phyloP scores from a whole-genome alignment of 2,329 filamentous ascomycete species.

The Sporothrix euskadiensis region DNA sequence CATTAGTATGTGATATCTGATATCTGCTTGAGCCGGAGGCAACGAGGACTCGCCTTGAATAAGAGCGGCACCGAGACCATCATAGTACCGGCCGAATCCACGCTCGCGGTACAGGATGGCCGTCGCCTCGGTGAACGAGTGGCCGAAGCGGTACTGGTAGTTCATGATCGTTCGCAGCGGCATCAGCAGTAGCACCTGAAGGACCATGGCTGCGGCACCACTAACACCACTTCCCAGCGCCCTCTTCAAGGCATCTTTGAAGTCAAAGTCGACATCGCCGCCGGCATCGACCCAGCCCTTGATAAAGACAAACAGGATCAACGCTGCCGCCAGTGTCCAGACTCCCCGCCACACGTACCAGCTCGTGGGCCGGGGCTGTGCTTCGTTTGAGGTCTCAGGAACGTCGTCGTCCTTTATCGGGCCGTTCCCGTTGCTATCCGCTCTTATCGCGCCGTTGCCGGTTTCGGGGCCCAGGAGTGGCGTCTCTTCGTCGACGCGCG shows the following conservation, averaged over 20 bases:
- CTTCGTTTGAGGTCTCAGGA: neutral
- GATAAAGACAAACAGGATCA: slow-evolving; percentile 44
- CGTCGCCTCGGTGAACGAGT: slow-evolving; percentile 44
- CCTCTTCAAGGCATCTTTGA: slow-evolving; percentile 46
- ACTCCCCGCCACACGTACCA: slow-evolving; percentile 41
- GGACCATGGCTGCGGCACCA: slow-evolving; percentile 51
- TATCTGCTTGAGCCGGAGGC: neutral
- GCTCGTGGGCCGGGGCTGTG: slow-evolving; percentile 4
- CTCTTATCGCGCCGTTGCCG: neutral
- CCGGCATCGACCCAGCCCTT: slow-evolving; percentile 50
- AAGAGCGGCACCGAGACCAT: slow-evolving; percentile 48
- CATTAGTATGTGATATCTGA: neutral
- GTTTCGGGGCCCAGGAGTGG: slow-evolving; percentile 24
- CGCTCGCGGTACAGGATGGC: slow-evolving; percentile 46
- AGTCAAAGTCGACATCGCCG: slow-evolving; percentile 48
- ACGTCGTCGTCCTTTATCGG: slow-evolving; percentile 5
- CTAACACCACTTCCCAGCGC: slow-evolving; percentile 51
- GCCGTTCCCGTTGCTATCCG: neutral
- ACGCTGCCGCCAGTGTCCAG: slow-evolving; percentile 40
- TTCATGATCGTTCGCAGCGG: slow-evolving; percentile 54
- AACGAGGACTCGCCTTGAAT: slow-evolving; percentile 43
- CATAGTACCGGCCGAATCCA: slow-evolving; percentile 48
- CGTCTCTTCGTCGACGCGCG: slow-evolving; percentile 28
- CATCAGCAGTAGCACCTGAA: slow-evolving; percentile 52
- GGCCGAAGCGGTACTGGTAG: slow-evolving; percentile 52